Percentiles rank a stretch among this genome's conserved stretches.
phyloP scores from a whole-genome alignment of 495 filamentous ascomycete species.

The Penicillium silybi region DNA sequence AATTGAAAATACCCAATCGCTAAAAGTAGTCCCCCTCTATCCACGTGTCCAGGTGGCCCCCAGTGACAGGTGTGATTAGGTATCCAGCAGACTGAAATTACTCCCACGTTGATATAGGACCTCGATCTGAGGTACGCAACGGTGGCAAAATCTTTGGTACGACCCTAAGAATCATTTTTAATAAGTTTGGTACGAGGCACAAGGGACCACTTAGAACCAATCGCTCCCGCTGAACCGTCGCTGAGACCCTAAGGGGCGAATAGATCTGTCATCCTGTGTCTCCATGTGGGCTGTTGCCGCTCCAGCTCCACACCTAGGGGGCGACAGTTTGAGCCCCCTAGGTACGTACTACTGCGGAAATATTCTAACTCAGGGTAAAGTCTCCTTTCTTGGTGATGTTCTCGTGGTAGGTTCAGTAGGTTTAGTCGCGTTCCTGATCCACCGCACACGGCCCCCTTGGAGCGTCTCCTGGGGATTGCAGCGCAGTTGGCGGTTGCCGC shows the following conservation, averaged over 20 bases:
- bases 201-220: not conserved
- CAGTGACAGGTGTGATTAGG: not conserved
- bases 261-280: not conserved
- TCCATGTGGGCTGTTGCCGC: not conserved
- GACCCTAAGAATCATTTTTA: not conserved
- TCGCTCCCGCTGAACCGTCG: not conserved
- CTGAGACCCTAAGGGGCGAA: not conserved
- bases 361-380: not conserved
- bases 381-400: not conserved
- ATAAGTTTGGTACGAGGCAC: not conserved
- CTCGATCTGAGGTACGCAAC: not conserved
- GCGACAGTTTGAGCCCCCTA: not conserved
- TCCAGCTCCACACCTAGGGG: not conserved
- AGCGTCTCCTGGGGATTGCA: not conserved
- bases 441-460: not conserved
- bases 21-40: not conserved
- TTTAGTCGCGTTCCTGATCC: not conserved
- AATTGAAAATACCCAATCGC: slow-evolving; percentile 2
- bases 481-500: not conserved
- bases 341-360: not conserved
- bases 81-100: not conserved
- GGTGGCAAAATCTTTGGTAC: not conserved
- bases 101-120: not conserved
- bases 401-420: not conserved
- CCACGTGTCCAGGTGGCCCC: too few species aligned